Evolutionary conservation across 2,329 filamentous ascomycete species (phyloP).

Genomic region (Fusarium verticillioides): DNA sequence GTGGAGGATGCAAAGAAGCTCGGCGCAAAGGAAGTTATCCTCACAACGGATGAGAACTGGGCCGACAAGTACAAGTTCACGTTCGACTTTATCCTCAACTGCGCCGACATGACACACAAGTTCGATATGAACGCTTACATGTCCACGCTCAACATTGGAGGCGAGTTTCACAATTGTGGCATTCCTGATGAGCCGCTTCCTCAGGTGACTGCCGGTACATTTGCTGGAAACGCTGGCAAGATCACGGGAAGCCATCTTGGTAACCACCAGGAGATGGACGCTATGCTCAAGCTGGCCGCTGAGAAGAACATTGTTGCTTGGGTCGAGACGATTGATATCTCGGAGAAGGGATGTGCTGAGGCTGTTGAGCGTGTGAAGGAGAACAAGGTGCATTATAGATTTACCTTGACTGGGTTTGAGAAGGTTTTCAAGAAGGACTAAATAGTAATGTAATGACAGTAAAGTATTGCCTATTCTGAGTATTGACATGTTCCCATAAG

Average conservation of each 20-base stretch:
- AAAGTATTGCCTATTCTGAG: neutral
- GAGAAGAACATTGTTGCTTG: constrained; percentile 66
- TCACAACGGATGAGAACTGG: constrained; percentile 65
- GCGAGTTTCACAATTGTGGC: constrained; percentile 68
- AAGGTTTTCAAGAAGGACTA: constrained; percentile 64
- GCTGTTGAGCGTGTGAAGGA: constrained; percentile 75
- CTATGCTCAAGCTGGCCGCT: constrained; percentile 67
- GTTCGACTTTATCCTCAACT: constrained; percentile 65
- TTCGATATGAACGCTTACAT: constrained; percentile 66
- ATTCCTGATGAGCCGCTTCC: constrained; percentile 63
- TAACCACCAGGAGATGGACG: constrained; percentile 67
- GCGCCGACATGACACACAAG: constrained; percentile 60
- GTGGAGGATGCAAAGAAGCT: constrained; percentile 68
- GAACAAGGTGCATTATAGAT: constrained; percentile 77
- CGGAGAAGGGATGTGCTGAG: constrained; percentile 74
- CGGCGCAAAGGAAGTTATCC: constrained; percentile 67
- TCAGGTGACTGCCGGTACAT: constrained; percentile 54
- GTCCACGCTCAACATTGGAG: constrained; percentile 61
- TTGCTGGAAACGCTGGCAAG: constrained; percentile 63
- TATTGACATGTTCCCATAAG: no score
- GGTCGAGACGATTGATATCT: constrained; percentile 72
- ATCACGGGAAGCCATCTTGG: constrained; percentile 69
- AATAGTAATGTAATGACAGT: neutral
- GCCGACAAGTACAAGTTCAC: constrained; percentile 61
- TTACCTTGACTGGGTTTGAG: constrained; percentile 75